Conservation (phyloP, 2,329 filamentous ascomycete species). For the Fusarium tupiense region DNA sequence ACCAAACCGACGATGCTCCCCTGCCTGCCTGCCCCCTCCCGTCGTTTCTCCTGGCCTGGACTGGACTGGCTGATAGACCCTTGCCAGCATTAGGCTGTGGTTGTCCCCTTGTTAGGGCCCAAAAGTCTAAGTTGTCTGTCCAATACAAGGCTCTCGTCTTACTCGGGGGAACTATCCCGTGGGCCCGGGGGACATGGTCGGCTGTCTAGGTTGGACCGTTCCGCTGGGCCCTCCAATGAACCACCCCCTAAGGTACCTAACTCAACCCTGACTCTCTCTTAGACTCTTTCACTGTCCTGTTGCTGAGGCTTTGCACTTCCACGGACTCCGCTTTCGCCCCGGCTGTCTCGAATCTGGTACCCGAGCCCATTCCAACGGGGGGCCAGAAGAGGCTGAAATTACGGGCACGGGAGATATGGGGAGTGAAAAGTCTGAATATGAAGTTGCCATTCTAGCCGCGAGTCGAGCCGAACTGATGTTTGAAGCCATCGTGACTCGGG, state of each 20-base stretch:
- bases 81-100: conserved; percentile 10
- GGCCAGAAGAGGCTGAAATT: conserved; percentile 28
- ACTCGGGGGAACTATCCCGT: conserved; percentile 37
- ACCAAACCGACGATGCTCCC: conserved; percentile 23
- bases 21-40: conserved; percentile 12
- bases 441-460: background rate
- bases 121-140: conserved; percentile 29
- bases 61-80: conserved; percentile 6
- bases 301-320: background rate
- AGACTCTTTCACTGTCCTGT: background rate
- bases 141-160: conserved; percentile 33
- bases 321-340: conserved; percentile 18
- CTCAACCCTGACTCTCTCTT: background rate
- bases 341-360: conserved; percentile 37
- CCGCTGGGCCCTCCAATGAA: conserved; percentile 35
- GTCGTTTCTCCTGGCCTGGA: background rate
- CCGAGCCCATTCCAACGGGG: conserved; percentile 36
- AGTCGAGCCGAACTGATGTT: conserved; percentile 18
- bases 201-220: conserved; percentile 43
- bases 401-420: conserved; percentile 3
- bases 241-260: conserved; percentile 12
- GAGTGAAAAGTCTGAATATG: background rate
- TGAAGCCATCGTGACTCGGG: conserved; percentile 23
- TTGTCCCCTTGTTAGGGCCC: conserved; percentile 20
- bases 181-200: conserved; percentile 31